Conservation (phyloP, 1,139 yeast genomes). For the Candida tunisiensis region DNA sequence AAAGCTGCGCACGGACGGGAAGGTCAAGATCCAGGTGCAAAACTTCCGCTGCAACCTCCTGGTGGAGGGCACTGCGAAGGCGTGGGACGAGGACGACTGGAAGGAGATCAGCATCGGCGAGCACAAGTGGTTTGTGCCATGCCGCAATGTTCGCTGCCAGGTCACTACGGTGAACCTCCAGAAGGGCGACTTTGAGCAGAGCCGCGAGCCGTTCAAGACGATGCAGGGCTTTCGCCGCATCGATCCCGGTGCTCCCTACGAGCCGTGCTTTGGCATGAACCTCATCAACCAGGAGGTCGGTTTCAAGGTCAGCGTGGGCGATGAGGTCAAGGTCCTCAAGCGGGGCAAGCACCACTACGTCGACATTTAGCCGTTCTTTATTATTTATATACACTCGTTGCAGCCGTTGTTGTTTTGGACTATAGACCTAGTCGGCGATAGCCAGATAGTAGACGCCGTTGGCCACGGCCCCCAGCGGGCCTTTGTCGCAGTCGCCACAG, state of each 20-base stretch:
- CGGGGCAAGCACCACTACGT: neutral
- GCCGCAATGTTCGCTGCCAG: slow-evolving; percentile 23
- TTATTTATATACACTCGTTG: too few species aligned
- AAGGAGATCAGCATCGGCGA: slow-evolving; percentile 13
- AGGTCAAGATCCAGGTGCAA: slow-evolving; percentile 8
- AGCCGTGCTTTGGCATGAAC: slow-evolving; percentile 24
- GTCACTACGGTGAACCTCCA: slow-evolving; percentile 23
- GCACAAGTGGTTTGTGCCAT: slow-evolving; percentile 15
- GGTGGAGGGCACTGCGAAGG: slow-evolving; percentile 14
- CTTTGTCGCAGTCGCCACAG: too few species aligned
- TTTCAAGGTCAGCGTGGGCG: slow-evolving; percentile 16
- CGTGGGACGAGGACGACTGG: slow-evolving; percentile 26
- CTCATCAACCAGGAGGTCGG: slow-evolving; percentile 16
- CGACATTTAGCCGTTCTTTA: neutral
- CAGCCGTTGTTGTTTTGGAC: too few species aligned
- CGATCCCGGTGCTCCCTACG: slow-evolving; percentile 19
- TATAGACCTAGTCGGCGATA: too few species aligned
- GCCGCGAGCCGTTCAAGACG: slow-evolving; percentile 18
- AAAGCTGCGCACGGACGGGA: slow-evolving; percentile 6
- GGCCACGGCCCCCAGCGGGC: too few species aligned
- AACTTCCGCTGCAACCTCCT: slow-evolving; percentile 27
- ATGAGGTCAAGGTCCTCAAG: slow-evolving; percentile 8
- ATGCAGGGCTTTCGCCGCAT: slow-evolving; percentile 22
- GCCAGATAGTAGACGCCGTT: too few species aligned
- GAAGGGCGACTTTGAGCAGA: slow-evolving; percentile 18